Conservation (phyloP, 768 basidiomycete genomes). For the Calocybe gangraenosa region DNA sequence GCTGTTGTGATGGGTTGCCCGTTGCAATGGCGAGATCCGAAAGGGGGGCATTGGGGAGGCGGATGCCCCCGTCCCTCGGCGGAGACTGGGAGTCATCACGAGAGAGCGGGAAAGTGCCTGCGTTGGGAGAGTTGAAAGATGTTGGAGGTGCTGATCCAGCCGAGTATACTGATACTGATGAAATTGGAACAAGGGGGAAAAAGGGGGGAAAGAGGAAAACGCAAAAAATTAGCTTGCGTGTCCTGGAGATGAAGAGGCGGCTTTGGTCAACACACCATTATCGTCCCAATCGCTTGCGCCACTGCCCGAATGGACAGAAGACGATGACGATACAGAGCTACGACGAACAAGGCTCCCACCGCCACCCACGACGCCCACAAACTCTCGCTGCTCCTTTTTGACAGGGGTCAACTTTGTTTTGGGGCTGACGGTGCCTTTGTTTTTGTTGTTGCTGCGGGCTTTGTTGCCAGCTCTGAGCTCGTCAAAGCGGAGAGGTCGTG, state of each 20-base stretch:
- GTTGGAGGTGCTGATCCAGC: slow-evolving; percentile 60
- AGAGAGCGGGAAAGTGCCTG: slow-evolving; percentile 57
- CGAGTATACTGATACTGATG: slow-evolving; percentile 47
- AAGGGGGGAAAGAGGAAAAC: neutral
- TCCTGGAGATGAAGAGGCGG: slow-evolving; percentile 7
- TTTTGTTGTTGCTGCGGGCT: slow-evolving; percentile 51
- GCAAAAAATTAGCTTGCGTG: slow-evolving; percentile 16
- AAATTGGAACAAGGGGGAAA: neutral
- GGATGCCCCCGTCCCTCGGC: slow-evolving; percentile 54
- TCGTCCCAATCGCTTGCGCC: slow-evolving; percentile 82
- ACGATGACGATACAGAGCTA: slow-evolving; percentile 59
- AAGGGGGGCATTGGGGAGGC: slow-evolving; percentile 69
- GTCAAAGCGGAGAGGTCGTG: slow-evolving; percentile 81
- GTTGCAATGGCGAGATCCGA: slow-evolving; percentile 39
- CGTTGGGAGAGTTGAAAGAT: slow-evolving; percentile 63
- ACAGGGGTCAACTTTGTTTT: slow-evolving; percentile 35
- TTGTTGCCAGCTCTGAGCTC: slow-evolving; percentile 86
- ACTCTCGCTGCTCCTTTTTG: slow-evolving; percentile 64
- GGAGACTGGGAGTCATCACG: slow-evolving; percentile 47
- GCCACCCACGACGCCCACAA: slow-evolving; percentile 2
- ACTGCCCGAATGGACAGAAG: slow-evolving; percentile 50
- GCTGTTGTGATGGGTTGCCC: slow-evolving; percentile 13
- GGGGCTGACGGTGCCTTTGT: slow-evolving; percentile 31
- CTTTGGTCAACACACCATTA: slow-evolving; percentile 47
- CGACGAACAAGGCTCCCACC: slow-evolving; percentile 42